Base-by-base conservation (phyloP, 2,329 filamentous ascomycete species). In the Ceratocystis cacaofunesta region DNA sequence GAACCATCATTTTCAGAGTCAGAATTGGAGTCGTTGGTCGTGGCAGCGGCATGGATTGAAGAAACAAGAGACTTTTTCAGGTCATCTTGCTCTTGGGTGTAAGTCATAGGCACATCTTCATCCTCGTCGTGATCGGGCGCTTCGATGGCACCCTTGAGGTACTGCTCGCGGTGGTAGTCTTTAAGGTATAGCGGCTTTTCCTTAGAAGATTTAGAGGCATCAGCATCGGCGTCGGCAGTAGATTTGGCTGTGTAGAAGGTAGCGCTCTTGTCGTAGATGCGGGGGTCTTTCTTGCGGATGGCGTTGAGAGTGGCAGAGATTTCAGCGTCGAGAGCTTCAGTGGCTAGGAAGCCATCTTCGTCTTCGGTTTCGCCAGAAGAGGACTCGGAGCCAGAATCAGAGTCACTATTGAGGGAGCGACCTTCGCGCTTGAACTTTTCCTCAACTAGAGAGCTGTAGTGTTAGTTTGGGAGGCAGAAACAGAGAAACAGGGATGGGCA, bases 121-220 rank as follows among this genome's bases (percentile, higher is more conserved):
- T 79, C 78, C 30, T 68, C 63, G 3, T 65, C 63, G 25, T 32
- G 62, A 25, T 66, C 66, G 2, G 62, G 60, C 15, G 86, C 82
- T 19, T 83, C 79, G 17, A 85, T 83, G 1, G 79, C 80, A 2
- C 75, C 81, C 48, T 84, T 84, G 67, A 97, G 74, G n/a, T 96
- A 79, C 71, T 92, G 95, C 74, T 94, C 85, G 68, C 92, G 86
- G 72, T 99, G 94, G 75, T 96, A 99, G 75, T 99, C 91, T 70
- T 84, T 84, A 65, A 99, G 79, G 68, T 84, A 90, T 77, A 99
- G 85, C 0, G 92, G 86, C 77, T 95, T 95, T 68, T 94, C 85
- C 73, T 87, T 86, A 74, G 87, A 86, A 52, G 78, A 76, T 68
- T 78, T 75, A 19, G 70, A 69, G 3, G 70, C 66, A 0, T 72